phyloP scores from a whole-genome alignment of 805 yeast species.

The Saturnispora serradocipensis region DNA sequence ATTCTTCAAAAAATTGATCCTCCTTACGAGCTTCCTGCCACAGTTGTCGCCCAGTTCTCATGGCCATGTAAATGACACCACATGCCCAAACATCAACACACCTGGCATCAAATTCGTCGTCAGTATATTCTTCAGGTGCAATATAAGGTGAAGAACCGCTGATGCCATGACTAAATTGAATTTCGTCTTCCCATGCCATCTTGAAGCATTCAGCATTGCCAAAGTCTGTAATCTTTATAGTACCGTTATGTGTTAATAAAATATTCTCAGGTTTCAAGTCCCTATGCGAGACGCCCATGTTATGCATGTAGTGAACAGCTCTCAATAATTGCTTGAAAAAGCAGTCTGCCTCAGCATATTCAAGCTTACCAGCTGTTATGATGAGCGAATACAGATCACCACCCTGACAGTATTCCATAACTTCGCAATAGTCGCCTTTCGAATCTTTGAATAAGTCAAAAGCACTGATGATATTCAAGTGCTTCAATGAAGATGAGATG shows the following conservation, averaged over 20 bases:
- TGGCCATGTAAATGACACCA: constrained; percentile 87
- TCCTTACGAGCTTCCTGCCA: constrained; percentile 79
- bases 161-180: constrained; percentile 64
- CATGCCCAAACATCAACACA: constrained; percentile 87
- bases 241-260: constrained; percentile 61
- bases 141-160: constrained; percentile 86
- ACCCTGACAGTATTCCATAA: constrained; percentile 77
- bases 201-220: constrained; percentile 78
- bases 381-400: constrained; percentile 73
- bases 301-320: constrained; percentile 84
- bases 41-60: constrained; percentile 88
- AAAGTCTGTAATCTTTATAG: constrained; percentile 76
- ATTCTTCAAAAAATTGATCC: constrained; percentile 73
- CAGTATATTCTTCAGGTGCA: constrained; percentile 77
- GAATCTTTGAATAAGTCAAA: constrained; percentile 72
- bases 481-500: constrained; percentile 69
- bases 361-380: constrained; percentile 68
- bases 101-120: constrained; percentile 66
- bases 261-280: constrained; percentile 87
- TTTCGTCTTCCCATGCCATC: constrained; percentile 74
- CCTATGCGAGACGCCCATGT: constrained; percentile 82
- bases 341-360: constrained; percentile 81
- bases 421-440: constrained; percentile 75
- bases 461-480: constrained; percentile 68
- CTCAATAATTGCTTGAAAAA: constrained; percentile 72